Evolutionary conservation across 768 basidiomycete species (phyloP).

Genomic region (Xerocomellus dryophilus): DNA sequence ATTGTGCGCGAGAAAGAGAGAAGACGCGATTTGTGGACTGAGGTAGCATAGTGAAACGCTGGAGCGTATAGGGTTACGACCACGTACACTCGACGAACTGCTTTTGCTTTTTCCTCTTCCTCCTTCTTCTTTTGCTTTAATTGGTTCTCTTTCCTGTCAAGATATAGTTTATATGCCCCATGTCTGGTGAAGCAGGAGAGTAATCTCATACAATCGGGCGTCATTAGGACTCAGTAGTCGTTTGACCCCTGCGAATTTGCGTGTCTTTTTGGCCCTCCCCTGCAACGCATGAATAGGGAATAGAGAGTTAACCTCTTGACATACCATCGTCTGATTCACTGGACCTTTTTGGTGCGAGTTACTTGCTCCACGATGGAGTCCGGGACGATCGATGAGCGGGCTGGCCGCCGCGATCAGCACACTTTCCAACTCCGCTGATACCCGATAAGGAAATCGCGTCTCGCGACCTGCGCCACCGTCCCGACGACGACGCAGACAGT

Average conservation of each 20-base stretch:
- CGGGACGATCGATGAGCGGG: no score
- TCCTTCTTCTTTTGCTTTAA: slow-evolving; percentile 85
- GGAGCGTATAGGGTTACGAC: not conserved
- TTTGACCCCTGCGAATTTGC: slow-evolving; percentile 94
- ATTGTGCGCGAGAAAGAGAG: slow-evolving; percentile 93
- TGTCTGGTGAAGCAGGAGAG: not conserved
- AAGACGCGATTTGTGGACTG: slow-evolving; percentile 85
- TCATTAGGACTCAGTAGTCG: slow-evolving; percentile 93
- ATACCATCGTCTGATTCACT: slow-evolving; percentile 27
- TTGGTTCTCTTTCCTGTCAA: slow-evolving; percentile 85
- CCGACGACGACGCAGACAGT: no score
- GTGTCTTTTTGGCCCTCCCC: slow-evolving; percentile 90
- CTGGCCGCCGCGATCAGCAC: no score
- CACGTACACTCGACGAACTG: slow-evolving; percentile 75
- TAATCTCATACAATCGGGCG: slow-evolving; percentile 72
- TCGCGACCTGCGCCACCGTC: no score
- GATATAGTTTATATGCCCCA: slow-evolving; percentile 1
- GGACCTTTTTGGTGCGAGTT: no score
- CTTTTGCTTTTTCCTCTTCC: slow-evolving; percentile 74
- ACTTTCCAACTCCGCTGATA: no score
- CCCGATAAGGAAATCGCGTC: no score
- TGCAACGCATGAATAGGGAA: slow-evolving; percentile 26
- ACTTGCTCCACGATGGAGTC: no score
- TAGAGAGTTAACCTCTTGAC: not conserved
- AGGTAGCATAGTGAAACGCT: not conserved